Base-by-base conservation (phyloP, 352 stramenopile species). In the Globisporangium viniferum region DNA sequence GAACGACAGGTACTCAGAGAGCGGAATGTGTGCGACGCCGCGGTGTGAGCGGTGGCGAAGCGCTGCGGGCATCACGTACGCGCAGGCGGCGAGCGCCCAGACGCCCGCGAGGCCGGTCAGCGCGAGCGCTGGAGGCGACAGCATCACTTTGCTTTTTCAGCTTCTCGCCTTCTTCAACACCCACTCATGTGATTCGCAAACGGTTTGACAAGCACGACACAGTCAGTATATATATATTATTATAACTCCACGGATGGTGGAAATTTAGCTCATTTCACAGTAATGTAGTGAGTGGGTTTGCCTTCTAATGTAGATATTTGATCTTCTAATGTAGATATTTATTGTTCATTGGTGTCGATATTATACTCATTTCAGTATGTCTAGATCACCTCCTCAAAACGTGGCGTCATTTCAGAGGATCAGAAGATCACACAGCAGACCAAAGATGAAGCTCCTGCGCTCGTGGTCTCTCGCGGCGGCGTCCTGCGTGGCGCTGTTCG, bases 1-100 rank as follows among this genome's bases (percentile, higher is more conserved):
- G 65, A 91, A 91, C 59, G 72, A 74, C 49, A 89, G 66, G 24
- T 82, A 73, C 41, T 62, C 64, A 24, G 59, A 31, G 9, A 76
- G 29, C 57, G 84, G 76, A 5, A 92, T 74, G 41, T 31, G 59
- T 2, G 41, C 4, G 14, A 67, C 39, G 24, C 48, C 57, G 20
- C 55, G 5, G 56, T 59, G 24, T 9, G 55, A 39, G 59, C 49
- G 36, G 22, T 67, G 66, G 5, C 66, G 66, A 41, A 56, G 51
- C 22, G 63, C 29, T 29, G 39, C 36, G 6, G 66, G 54, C 0
- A 12, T 27, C 27, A 63, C 51, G 31, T 63, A 60, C 44, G 48
- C 58, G 31, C 44, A 55, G 9, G 31, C 31, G 12, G 62, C 62
- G 33, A 67, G 48, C 24, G 48, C 31, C 33, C 55, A 69, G 20